Evolutionary conservation across 768 basidiomycete species (phyloP), one percentile per base, ranked within the genome.

Genomic region (Lactarius pseudohatsudake): DNA sequence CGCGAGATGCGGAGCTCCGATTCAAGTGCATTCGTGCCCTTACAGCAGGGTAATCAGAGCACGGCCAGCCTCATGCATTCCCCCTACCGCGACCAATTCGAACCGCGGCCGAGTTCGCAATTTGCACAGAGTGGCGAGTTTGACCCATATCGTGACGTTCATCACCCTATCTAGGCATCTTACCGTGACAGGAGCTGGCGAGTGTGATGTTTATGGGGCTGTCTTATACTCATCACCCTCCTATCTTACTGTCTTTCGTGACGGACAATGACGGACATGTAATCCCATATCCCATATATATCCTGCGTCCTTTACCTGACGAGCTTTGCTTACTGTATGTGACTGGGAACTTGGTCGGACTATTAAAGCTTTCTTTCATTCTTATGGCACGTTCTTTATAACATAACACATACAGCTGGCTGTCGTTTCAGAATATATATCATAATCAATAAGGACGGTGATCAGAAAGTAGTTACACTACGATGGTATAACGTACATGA

Each of bases 11-110:
- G 86, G 47, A 76, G 76, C 76, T 86, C 87, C 68, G 85, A 88
- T 77, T 85, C 87, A 72, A 87, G 86, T 68, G 83, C 88, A 41
- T 90, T 91, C 72, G 79, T 88, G 60, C 89, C 90, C n/a, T 75
- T 91, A 72, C 84, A 85, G 70, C 87, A 87, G 73, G 84, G 82
- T 38, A 85, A 85, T 69, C 79, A 80, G 57, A 89, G 86, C 73
- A 58, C 63, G 3, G 80, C 74, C 22, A 74, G 75, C 69, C 75
- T 77, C 43, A 72, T 77, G 66, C 78, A 79, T 56, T 68, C 73
- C 64, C 76, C 75, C 20, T 79, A 79, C 70, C 76, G 72, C 62
- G 79, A 81, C 63, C 75, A 76, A 57, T 71, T 69, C 54, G 62
- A 71, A 64, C 50, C 61, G 55, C 65, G 54, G 22, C 43, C 63